phyloP scores from a whole-genome alignment of 2,329 filamentous ascomycete genomes.

The Arthrobotrys sphaeroides region DNA sequence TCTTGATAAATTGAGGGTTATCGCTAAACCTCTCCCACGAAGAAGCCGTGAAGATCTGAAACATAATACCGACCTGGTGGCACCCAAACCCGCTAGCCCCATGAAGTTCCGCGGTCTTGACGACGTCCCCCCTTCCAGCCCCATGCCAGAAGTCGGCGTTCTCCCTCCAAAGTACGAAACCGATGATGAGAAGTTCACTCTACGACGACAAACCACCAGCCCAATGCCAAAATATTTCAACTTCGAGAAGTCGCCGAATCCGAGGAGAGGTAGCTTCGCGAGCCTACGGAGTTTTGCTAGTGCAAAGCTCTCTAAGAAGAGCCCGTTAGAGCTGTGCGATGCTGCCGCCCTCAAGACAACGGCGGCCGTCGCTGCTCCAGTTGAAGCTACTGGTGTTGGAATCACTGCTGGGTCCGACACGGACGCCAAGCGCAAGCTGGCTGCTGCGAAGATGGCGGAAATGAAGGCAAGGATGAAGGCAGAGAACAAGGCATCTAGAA shows the following conservation, averaged over 20 bases:
- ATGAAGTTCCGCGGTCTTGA: background rate
- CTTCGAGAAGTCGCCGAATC: conserved; percentile 41
- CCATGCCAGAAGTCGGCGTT: conserved; percentile 11
- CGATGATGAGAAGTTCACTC: conserved; percentile 24
- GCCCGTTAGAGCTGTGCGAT: conserved; percentile 15
- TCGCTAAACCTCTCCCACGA: conserved; percentile 13
- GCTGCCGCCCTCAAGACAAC: conserved; percentile 31
- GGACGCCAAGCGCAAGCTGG: conserved; percentile 41
- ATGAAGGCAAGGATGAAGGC: conserved; percentile 53
- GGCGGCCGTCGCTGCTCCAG: conserved; percentile 32
- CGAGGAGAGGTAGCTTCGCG: conserved; percentile 35
- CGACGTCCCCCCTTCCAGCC: background rate
- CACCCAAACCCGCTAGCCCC: conserved; percentile 16
- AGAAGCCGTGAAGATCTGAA: conserved; percentile 41
- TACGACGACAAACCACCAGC: conserved; percentile 21
- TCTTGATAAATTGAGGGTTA: conserved; percentile 38
- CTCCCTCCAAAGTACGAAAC: conserved; percentile 28
- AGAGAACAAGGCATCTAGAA: conserved; percentile 34
- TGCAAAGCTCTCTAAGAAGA: conserved; percentile 25
- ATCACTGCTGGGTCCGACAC: conserved; percentile 39
- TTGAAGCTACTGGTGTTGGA: conserved; percentile 33
- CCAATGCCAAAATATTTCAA: conserved; percentile 51
- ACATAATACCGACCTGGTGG: background rate
- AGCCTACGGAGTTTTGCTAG: conserved; percentile 41
- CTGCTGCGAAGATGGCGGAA: conserved; percentile 47